phyloP scores from a whole-genome alignment of 2,329 filamentous ascomycete genomes.

The Aspergillus sojae region DNA sequence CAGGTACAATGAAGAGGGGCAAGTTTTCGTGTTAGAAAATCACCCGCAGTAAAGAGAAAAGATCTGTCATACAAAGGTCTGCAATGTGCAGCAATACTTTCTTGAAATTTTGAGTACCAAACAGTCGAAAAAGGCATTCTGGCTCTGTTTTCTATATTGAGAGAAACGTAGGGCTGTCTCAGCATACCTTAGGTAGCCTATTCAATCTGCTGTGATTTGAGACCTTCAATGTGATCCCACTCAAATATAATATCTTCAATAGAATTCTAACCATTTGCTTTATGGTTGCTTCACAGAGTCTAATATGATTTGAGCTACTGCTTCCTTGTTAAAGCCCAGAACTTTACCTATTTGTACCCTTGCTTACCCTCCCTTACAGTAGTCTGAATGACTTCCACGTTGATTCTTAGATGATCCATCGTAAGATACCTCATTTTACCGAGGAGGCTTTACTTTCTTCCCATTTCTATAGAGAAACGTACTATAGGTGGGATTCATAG shows the following conservation, averaged over 20 bases:
- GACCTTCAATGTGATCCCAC: not conserved
- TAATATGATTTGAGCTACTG: not conserved
- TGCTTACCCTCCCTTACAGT: not conserved
- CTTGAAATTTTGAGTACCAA: not conserved
- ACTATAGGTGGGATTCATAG: not conserved
- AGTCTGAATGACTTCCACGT: not conserved
- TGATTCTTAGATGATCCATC: not conserved
- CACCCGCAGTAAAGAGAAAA: not conserved
- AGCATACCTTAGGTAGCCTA: not conserved
- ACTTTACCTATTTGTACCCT: not conserved
- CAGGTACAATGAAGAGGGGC: not conserved
- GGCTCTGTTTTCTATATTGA: not conserved
- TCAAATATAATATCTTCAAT: not conserved
- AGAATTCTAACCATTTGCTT: not conserved
- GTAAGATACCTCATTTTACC: not conserved
- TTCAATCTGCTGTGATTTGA: not conserved
- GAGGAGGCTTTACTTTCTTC: not conserved
- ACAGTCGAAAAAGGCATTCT: not conserved
- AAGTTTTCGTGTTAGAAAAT: not conserved
- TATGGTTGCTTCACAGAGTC: not conserved
- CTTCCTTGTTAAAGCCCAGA: not conserved
- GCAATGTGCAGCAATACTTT: not conserved
- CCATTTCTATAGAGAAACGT: not conserved
- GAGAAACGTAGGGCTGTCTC: not conserved
- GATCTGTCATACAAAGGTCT: not conserved